Evolutionary conservation across 768 basidiomycete species (phyloP), one percentile per base, ranked within the genome.

Genomic region (Panaeolus cyanescens): DNA sequence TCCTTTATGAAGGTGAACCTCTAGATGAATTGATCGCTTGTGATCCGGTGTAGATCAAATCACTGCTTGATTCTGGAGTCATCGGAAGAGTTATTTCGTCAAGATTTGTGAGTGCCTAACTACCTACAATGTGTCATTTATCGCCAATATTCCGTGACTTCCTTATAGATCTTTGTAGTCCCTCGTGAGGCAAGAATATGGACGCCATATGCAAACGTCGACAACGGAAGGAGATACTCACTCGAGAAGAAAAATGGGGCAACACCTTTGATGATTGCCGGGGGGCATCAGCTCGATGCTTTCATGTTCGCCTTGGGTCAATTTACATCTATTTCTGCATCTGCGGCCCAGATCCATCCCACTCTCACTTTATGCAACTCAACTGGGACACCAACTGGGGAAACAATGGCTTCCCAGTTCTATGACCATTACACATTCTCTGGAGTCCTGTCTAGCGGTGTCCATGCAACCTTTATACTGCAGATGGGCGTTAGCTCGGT

Each of bases 261-360:
- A 7, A 64, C 72, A 2, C 42, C 71, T 31, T 58, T 75, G 12
- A 61, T 67, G 32, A 70, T 76, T 54, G 42, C 59, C 7, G 54
- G 67, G 13, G 74, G 73, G 1, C 76, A 77, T 58, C 60, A 68
- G 22, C 62, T 77, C 33, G 69, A 70, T 55, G 32, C 65, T 17
- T 61, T 79, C 45, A 72, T 67, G 0, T 54, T 64, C 60, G 54
- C 71, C 20, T 68, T 79, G 1, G 77, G 76, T 15, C 61, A 70
- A 25, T 73, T 79, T 62, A 50, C 63, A 2, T 67, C 72, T 17
- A 55, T 77, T 50, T 63, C 61, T 19, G 72, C 75, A 5, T 65
- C 67, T 0, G 37, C 62, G 12, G 59, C 68, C 20, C 75, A 56
- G 12, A 60, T 68, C 15, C 73, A 70, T 56, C 70, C 72, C 5